phyloP scores from a whole-genome alignment of 352 stramenopile genomes.

The Phytophthora pluvialis region DNA sequence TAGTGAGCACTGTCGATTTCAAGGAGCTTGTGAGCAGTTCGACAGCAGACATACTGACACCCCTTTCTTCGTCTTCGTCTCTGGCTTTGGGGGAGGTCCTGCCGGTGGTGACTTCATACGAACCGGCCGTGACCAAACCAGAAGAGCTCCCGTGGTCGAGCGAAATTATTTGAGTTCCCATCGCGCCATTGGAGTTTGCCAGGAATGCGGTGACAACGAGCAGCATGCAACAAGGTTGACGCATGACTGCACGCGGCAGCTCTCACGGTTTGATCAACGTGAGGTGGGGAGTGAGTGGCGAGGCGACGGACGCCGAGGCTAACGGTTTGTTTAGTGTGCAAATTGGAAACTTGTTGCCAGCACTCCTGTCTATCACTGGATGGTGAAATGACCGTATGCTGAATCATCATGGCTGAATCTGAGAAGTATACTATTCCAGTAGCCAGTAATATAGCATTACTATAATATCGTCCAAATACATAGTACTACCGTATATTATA shows the following conservation, averaged over 20 bases:
- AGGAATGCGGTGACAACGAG: background rate
- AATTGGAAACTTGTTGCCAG: too few relatives aligned
- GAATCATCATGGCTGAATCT: too few relatives aligned
- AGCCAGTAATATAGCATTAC: too few relatives aligned
- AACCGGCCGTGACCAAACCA: background rate
- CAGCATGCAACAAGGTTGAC: background rate
- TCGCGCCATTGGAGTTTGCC: background rate
- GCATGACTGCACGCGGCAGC: background rate
- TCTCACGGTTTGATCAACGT: background rate
- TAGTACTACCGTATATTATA: too few relatives aligned
- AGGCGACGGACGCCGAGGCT: background rate
- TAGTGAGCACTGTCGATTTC: slow-evolving; percentile 1
- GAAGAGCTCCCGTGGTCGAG: background rate
- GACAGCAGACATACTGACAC: background rate
- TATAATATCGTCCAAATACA: too few relatives aligned
- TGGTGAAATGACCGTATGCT: too few relatives aligned
- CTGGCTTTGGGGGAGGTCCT: background rate
- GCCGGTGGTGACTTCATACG: background rate
- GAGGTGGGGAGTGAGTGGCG: background rate
- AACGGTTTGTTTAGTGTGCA: too few relatives aligned
- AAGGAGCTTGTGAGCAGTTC: background rate
- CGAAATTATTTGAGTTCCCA: background rate
- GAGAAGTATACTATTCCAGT: too few relatives aligned
- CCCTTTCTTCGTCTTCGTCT: slow-evolving; percentile 10
- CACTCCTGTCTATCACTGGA: too few relatives aligned